phyloP scores from a whole-genome alignment of 164 flowering plant genomes.

The Paratinospora sagittata region DNA sequence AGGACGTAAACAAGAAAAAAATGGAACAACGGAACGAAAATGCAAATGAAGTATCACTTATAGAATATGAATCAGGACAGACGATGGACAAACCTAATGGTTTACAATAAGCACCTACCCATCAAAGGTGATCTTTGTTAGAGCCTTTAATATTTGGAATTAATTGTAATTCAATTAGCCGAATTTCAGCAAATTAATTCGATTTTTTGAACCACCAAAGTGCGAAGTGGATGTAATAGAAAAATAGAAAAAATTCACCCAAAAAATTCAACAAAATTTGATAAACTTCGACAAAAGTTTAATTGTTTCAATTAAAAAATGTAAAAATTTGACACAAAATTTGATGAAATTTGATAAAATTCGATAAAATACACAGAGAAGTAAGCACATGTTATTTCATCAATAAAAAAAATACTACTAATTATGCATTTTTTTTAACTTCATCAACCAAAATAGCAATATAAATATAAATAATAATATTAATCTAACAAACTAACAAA shows the following conservation, averaged over 20 bases:
- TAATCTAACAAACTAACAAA: no score
- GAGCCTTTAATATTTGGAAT: neutral
- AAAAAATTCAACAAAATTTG: neutral
- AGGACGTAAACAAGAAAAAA: neutral
- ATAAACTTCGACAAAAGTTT: neutral
- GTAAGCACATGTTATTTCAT: no score
- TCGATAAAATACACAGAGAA: no score
- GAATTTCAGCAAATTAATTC: neutral
- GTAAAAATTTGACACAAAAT: no score
- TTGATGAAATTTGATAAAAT: no score
- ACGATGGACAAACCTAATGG: neutral
- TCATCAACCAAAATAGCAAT: no score
- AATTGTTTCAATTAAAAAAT: neutral
- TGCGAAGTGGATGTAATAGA: no score
- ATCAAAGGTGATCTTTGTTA: neutral
- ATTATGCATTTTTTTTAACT: no score
- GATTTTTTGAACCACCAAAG: neutral
- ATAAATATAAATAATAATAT: no score
- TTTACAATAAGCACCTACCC: neutral
- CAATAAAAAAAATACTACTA: no score
- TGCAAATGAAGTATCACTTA: neutral
- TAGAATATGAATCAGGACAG: neutral
- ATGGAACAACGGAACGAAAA: neutral
- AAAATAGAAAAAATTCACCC: neutral
- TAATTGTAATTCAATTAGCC: neutral